A percentile compares a stretch with the other conserved stretches of the same genome.
Evolutionary conservation across 2,329 filamentous ascomycete genomes (phyloP).

Genomic region (Calonectria pauciramosa): DNA sequence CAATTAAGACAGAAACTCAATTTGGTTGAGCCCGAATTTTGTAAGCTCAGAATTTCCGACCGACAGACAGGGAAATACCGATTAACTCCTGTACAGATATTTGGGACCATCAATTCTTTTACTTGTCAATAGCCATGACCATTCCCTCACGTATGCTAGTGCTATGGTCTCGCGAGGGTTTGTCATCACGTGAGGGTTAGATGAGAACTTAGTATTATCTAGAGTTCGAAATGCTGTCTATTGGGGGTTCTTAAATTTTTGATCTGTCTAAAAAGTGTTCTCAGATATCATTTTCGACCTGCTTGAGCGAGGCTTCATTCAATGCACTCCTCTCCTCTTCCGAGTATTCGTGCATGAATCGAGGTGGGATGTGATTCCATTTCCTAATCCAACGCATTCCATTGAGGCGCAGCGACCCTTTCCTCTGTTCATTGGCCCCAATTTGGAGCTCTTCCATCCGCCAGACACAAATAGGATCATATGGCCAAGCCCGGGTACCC

Average conservation of each 20-base stretch:
- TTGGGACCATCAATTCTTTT: not conserved
- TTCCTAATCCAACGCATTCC: not conserved
- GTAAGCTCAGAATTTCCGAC: not conserved
- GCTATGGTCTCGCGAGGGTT: not conserved
- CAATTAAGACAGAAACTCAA: not conserved
- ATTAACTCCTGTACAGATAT: not conserved
- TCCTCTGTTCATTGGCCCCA: not conserved
- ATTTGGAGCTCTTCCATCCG: not conserved
- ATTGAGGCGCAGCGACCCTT: not conserved
- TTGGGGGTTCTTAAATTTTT: not conserved
- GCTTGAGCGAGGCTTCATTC: not conserved
- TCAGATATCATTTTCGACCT: not conserved
- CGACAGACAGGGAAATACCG: too few species aligned
- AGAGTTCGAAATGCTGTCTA: not conserved
- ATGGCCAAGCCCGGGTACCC: not conserved
- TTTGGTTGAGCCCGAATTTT: not conserved
- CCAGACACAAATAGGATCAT: not conserved
- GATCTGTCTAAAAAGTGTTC: not conserved
- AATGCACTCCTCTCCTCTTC: not conserved
- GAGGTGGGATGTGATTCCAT: not conserved
- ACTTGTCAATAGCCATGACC: not conserved
- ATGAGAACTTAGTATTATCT: not conserved
- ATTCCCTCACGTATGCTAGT: not conserved
- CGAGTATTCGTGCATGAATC: too few species aligned
- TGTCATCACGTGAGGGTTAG: not conserved